Percentiles rank a stretch among this genome's conserved stretches.
Evolutionary conservation across 2,329 filamentous ascomycete genomes (phyloP).

Genomic region (Penicillium brevicompactum): DNA sequence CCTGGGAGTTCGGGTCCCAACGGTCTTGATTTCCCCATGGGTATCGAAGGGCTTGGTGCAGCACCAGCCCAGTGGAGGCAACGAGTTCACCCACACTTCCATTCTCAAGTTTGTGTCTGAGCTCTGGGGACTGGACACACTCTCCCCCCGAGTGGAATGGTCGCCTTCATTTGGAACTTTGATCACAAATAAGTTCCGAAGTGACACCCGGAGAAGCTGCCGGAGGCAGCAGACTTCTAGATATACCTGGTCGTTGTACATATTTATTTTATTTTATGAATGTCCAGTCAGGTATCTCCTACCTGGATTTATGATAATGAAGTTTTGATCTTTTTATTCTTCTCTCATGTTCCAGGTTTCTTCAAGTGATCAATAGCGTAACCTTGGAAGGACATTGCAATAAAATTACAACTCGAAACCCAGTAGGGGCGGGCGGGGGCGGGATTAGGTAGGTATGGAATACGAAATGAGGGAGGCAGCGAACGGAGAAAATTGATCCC

Average conservation of each 20-base stretch:
- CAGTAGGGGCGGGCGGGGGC: no score
- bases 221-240: slow-evolving; percentile 28
- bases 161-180: slow-evolving; percentile 41
- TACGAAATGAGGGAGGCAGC: background rate
- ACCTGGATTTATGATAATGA: background rate
- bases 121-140: slow-evolving; percentile 45
- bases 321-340: background rate
- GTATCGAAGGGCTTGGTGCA: slow-evolving; percentile 46
- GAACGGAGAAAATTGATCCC: background rate
- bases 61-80: slow-evolving; percentile 38
- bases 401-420: no score
- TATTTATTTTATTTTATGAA: background rate
- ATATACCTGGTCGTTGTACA: background rate
- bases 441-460: background rate
- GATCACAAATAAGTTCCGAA: slow-evolving; percentile 26
- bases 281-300: background rate
- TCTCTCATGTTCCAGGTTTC: no score
- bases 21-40: slow-evolving; percentile 41
- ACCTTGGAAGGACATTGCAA: no score
- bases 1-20: slow-evolving; percentile 35
- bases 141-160: slow-evolving; percentile 42
- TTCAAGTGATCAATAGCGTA: no score
- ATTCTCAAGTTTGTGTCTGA: slow-evolving; percentile 47
- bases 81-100: slow-evolving; percentile 49
- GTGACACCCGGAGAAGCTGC: slow-evolving; percentile 31